phyloP scores from a whole-genome alignment of 2,329 filamentous ascomycete genomes.

The Penicillium sp. region DNA sequence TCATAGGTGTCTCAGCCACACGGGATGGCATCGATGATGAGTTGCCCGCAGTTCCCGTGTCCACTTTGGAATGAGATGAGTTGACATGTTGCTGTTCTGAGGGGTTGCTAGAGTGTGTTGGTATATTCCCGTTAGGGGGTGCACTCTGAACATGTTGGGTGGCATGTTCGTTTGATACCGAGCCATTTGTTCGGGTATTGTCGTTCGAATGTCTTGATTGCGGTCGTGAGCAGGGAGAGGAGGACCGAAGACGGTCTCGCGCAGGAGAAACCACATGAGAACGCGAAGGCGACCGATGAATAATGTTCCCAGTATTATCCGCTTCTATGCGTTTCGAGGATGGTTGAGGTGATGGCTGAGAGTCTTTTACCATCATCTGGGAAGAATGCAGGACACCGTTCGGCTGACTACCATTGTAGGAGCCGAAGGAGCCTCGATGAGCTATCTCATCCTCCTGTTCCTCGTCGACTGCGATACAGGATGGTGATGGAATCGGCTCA shows the following conservation, averaged over 20 bases:
- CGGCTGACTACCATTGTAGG: constrained; percentile 4
- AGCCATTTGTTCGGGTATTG: background rate
- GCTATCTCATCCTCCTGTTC: background rate
- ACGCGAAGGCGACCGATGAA: background rate
- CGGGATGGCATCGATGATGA: constrained; percentile 41
- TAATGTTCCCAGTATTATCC: background rate
- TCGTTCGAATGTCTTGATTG: constrained; percentile 6
- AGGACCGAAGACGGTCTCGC: constrained; percentile 20
- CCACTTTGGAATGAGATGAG: constrained; percentile 7
- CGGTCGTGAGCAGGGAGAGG: constrained; percentile 25
- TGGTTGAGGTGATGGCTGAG: constrained; percentile 36
- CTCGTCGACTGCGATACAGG: constrained; percentile 3
- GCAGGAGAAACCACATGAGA: constrained; percentile 14
- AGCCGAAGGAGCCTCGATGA: background rate
- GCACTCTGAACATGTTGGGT: constrained; percentile 6
- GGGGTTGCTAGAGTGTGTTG: constrained; percentile 18
- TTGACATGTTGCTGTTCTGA: constrained; percentile 3
- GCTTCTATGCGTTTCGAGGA: constrained; percentile 6
- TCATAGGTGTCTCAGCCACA: constrained; percentile 41
- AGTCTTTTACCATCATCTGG: constrained; percentile 39
- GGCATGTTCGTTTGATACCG: constrained; percentile 2
- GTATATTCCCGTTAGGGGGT: constrained; percentile 7
- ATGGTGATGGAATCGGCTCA: constrained; percentile 19
- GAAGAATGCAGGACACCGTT: constrained; percentile 25
- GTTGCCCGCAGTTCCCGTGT: constrained; percentile 24